Evolutionary conservation across 306 rosid genomes (phyloP).

Genomic region (Luffa acutangula): DNA sequence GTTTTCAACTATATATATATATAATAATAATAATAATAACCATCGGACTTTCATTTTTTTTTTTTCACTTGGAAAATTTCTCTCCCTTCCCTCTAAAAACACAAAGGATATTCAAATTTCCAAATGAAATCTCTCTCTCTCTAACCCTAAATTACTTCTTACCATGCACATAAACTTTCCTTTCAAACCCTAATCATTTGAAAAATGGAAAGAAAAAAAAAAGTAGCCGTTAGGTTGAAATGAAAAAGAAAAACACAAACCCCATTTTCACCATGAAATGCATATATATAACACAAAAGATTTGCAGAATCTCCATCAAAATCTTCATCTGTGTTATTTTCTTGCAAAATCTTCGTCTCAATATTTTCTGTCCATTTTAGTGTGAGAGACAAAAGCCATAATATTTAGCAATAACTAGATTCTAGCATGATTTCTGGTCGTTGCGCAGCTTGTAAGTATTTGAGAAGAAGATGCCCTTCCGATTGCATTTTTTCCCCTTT

Average conservation of each 20-base stretch:
- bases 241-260: neutral
- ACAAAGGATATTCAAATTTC: neutral
- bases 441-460: conserved; percentile 72
- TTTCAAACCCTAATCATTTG: neutral
- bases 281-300: neutral
- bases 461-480: conserved; percentile 56
- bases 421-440: conserved; percentile 17
- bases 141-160: conserved; percentile 22
- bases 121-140: neutral
- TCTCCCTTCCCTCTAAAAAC: neutral
- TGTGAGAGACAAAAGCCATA: neutral
- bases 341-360: neutral
- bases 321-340: neutral
- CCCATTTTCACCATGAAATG: neutral
- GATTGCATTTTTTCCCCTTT: conserved; percentile 66
- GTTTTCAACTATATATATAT: neutral
- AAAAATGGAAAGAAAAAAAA: neutral
- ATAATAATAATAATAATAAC: no score
- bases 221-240: conserved; percentile 1
- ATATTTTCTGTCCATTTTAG: no score
- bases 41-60: neutral
- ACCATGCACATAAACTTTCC: neutral
- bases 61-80: neutral
- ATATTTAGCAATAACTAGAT: neutral
- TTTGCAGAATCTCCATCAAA: neutral